Evolutionary conservation across 1,284 basidiomycete genomes (phyloP), one percentile per base, ranked within the genome.

Genomic region (Pisolithus thermaeus): DNA sequence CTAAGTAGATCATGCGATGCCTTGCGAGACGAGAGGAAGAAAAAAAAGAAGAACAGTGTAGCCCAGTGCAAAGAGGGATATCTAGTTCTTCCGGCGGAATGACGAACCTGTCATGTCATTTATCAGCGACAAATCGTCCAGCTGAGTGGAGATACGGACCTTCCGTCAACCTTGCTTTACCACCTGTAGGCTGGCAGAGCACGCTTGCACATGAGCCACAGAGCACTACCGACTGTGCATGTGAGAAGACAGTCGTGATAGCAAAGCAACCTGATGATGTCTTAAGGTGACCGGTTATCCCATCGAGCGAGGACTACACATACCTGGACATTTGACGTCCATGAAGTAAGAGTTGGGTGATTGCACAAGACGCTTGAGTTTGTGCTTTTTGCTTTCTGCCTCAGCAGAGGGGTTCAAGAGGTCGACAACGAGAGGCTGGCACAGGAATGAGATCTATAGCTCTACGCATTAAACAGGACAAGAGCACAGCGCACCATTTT

Each of bases 361-460:
- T 77, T 97, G 97, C 65, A 99, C 97, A 67, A 99, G 86, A 72
- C 95, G 88, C 86, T 99, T 99, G 76, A 98, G 91, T 84, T 99
- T 99, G 87, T 97, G 92, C 73, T 86, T 90, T 75, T 79, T 86
- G 74, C 79, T 87, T 78, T 95, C 89, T 63, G 85, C 75, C 72
- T 94, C 91, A 65, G 83, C 74, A 58, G 92, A 90, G 63, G 94
- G 96, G 87, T 99, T 92, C 71, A 99, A 87, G 71, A 99, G 90
- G 77, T 99, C 97, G 73, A 98, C 75, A 72, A 94, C 93, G 79
- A 99, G 93, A 86, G 92, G 86, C 96, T 98, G 54, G 30, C 30
- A 3, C n/a, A 5, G 35, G 30, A 18, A 36, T 46, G 28, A 46
- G 44, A 20, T 4, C 4, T 46, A 35, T 14, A 4, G 14, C 12